Base-by-base conservation (phyloP, 192 early-diverging fungal genomes). In the Chytriomyces confervae region DNA sequence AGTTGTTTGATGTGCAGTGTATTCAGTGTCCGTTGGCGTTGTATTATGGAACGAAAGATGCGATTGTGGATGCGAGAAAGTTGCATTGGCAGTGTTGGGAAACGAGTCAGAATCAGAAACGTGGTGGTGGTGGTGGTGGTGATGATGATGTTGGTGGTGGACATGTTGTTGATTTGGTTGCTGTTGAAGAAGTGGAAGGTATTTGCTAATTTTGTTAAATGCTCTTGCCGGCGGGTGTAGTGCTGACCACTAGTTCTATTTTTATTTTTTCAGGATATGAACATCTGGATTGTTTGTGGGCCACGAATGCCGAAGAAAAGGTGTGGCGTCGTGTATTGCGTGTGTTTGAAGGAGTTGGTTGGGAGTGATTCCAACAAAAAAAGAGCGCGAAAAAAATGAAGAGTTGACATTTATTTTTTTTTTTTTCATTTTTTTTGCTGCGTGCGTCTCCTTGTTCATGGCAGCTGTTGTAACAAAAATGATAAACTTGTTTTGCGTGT, bases 41-140 rank as follows among this genome's bases (percentile, higher is more conserved):
- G 16, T 80, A 87, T 61, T 88, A 84, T 53, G 87, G 87, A 20
- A 77, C 73, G 16, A 57, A 72, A 50, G 87, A 88, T 75, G 77
- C 75, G 45, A 80, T 88, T 23, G 80, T 87, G 1, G 84, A 88
- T 75, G 87, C 80, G 0, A 80, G 71, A 9, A 68, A 48, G 44
- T 61, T 83, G 36, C 77, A 79, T 49, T 50, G 44, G 70, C 60
- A 63, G 61, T 79, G 77, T 61, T 61, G 61, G 69, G 77, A 70
- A 66, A 57, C 46, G 23, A 63, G 61, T 60, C 57, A 74, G 8
- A 65, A 65, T 60, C 57, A 74, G 8, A 65, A 65, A 65, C 16
- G n/a, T 23, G 51, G 50, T 27, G 20, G 4, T 16, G 51, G 29
- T 10, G 20, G 1, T 60, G n/a, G n/a, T n/a, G n/a, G n/a, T n/a